These are phyloP conservation scores for Amanita muscaria DNA, from an alignment of 768 basidiomycete species.

Conservation along the genomic window DNA sequence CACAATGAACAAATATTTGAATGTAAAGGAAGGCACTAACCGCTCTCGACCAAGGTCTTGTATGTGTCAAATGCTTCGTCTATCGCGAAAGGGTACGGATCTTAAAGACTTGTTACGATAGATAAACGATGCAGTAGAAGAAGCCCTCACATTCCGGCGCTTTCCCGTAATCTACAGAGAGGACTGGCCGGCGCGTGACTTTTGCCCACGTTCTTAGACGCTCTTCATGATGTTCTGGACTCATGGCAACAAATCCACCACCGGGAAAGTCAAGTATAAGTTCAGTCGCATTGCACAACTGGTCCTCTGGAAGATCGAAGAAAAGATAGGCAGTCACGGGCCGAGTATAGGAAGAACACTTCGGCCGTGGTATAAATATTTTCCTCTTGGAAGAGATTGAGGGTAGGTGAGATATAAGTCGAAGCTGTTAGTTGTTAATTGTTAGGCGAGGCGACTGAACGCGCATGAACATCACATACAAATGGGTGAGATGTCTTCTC, in stretches of 20 bases:
- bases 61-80: conserved; percentile 94
- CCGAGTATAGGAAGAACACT: conserved; percentile 64
- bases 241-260: conserved; percentile 95
- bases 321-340: conserved; percentile 82
- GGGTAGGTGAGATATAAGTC: conserved; percentile 54
- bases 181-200: conserved; percentile 65
- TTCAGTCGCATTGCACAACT: conserved; percentile 62
- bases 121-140: conserved; percentile 6
- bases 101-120: conserved; percentile 28
- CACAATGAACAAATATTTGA: background rate
- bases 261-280: conserved; percentile 91
- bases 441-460: background rate
- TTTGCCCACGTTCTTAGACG: conserved; percentile 81
- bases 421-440: conserved; percentile 40
- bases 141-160: conserved; percentile 78
- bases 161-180: conserved; percentile 92
- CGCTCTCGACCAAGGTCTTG: conserved; percentile 66
- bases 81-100: conserved; percentile 95
- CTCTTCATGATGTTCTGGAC: conserved; percentile 94
- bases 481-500: conserved; percentile 94
- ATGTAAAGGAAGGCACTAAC: conserved; percentile 20
- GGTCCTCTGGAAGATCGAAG: conserved; percentile 60
- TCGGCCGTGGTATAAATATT: conserved; percentile 77
- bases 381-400: conserved; percentile 56
- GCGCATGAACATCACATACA: conserved; percentile 33